These are phyloP conservation scores for Amanita molliuscula DNA, from an alignment of 768 basidiomycete genomes.

Conservation along the genomic window DNA sequence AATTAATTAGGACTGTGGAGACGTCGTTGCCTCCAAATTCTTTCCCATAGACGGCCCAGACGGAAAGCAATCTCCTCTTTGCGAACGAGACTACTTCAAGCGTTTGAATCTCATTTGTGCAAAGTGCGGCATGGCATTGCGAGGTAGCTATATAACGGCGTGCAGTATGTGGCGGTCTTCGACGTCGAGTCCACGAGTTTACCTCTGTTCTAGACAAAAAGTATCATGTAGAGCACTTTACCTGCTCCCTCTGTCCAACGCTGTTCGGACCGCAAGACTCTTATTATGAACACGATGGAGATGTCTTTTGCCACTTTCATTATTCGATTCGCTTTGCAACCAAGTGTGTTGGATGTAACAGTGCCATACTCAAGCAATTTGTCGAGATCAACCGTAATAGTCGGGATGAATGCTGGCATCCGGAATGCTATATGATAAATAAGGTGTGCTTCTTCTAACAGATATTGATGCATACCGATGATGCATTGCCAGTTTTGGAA, in stretches of 20 bases:
- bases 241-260: constrained; percentile 92
- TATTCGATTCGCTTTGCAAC: constrained; percentile 98
- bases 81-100: constrained; percentile 96
- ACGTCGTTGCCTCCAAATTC: constrained; percentile 96
- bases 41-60: constrained; percentile 94
- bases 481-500: constrained; percentile 80
- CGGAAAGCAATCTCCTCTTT: constrained; percentile 86
- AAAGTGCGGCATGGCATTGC: constrained; percentile 87
- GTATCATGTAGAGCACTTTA: constrained; percentile 99
- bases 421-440: constrained; percentile 99
- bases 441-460: constrained; percentile 48
- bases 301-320: constrained; percentile 98
- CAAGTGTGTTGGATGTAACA: constrained; percentile 96
- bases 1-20: constrained; percentile 73
- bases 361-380: constrained; percentile 97
- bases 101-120: constrained; percentile 93
- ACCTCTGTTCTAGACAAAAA: constrained; percentile 67
- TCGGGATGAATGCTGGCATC: constrained; percentile 99
- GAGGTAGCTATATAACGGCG: constrained; percentile 98
- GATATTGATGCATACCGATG: neutral
- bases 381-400: constrained; percentile 99
- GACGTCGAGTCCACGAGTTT: constrained; percentile 4
- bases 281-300: constrained; percentile 97
- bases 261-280: constrained; percentile 97
- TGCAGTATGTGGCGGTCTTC: constrained; percentile 55